Conservation (phyloP, 495 filamentous ascomycete genomes). For the Terfezia claveryi region DNA sequence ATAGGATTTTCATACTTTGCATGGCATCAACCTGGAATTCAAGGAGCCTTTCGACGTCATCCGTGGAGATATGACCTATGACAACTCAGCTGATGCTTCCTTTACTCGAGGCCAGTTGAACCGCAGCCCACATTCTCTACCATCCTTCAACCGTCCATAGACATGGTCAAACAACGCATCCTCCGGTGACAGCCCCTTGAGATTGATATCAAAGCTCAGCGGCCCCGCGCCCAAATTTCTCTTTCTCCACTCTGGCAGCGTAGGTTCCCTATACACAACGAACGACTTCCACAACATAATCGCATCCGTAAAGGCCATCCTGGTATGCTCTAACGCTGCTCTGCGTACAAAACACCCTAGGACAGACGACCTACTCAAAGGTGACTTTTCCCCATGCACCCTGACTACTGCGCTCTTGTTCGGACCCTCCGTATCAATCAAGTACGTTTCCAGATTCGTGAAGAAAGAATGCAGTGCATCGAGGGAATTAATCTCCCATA, state of each 20-base stretch:
- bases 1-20: constrained; percentile 33
- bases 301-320: constrained; percentile 55
- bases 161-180: constrained; percentile 33
- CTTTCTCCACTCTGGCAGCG: constrained; percentile 44
- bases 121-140: constrained; percentile 4
- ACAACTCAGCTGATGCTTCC: neutral
- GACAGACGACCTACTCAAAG: constrained; percentile 42
- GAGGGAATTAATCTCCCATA: constrained; percentile 68
- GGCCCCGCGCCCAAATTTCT: constrained; percentile 39
- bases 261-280: constrained; percentile 54
- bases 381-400: constrained; percentile 10
- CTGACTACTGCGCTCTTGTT: constrained; percentile 3
- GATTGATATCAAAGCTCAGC: constrained; percentile 39
- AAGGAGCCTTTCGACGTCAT: constrained; percentile 63
- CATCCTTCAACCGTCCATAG: constrained; percentile 27
- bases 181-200: constrained; percentile 13
- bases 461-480: constrained; percentile 59
- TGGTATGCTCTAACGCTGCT: constrained; percentile 54
- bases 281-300: constrained; percentile 60
- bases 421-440: constrained; percentile 24
- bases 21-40: constrained; percentile 75
- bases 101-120: neutral
- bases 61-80: constrained; percentile 35
- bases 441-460: constrained; percentile 26
- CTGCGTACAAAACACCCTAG: constrained; percentile 67